Percentiles rank a stretch among this genome's conserved stretches.
Conservation (phyloP, 2,329 filamentous ascomycete genomes). For the Colletotrichum incanum region DNA sequence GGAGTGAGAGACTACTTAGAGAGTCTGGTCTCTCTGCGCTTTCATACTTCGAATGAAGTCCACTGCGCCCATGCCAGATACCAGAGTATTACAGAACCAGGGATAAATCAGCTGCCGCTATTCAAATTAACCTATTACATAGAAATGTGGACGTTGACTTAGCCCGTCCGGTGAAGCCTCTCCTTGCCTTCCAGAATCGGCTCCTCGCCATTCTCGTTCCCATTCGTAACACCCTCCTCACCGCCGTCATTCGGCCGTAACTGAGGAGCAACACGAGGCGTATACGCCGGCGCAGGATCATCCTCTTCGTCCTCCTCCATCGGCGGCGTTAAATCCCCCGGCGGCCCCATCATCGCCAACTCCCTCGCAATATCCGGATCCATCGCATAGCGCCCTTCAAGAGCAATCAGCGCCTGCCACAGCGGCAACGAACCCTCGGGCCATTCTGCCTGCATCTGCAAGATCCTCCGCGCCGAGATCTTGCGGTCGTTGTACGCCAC, state of each 20-base stretch:
- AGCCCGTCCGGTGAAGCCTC: conserved; percentile 17
- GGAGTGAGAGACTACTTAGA: neutral
- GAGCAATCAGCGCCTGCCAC: conserved; percentile 57
- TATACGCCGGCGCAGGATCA: conserved; percentile 51
- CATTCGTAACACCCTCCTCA: conserved; percentile 34
- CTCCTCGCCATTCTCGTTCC: conserved; percentile 35
- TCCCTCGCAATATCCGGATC: conserved; percentile 49
- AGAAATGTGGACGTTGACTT: neutral
- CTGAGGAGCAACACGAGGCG: neutral
- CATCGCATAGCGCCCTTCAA: conserved; percentile 53
- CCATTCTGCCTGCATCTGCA: conserved; percentile 57
- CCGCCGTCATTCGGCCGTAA: neutral
- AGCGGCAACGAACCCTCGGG: conserved; percentile 56
- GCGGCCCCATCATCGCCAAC: conserved; percentile 46
- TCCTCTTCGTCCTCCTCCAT: conserved; percentile 60
- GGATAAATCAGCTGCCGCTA: neutral
- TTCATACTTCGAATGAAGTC: neutral
- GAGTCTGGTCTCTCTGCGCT: neutral
- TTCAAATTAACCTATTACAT: too few relatives aligned
- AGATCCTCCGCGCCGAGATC: conserved; percentile 56
- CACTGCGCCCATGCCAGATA: neutral
- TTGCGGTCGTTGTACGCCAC: conserved; percentile 78
- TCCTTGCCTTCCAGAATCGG: conserved; percentile 34
- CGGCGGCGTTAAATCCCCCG: conserved; percentile 43
- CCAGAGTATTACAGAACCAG: neutral